Percentiles rank a stretch among this genome's conserved stretches.
These are phyloP conservation scores for Zalaria obscura DNA, from an alignment of 2,329 filamentous ascomycete genomes.

Conservation along the genomic window DNA sequence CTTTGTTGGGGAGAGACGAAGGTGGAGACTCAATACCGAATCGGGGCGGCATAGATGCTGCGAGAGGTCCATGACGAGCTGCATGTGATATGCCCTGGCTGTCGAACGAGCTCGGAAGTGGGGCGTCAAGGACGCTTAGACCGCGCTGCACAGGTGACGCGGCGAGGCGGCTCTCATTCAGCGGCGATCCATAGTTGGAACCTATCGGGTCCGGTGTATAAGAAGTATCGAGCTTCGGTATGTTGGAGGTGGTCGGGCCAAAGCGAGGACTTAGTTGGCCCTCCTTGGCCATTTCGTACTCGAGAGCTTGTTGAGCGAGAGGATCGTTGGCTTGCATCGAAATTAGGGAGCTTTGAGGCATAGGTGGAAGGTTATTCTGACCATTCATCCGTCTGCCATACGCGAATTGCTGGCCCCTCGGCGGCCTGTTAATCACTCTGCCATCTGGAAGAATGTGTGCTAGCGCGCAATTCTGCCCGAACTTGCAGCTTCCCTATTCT, in stretches of 20 bases:
- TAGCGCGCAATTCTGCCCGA: slow-evolving; percentile 93
- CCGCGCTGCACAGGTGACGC: slow-evolving; percentile 52
- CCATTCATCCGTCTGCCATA: slow-evolving; percentile 4
- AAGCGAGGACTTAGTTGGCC: neutral
- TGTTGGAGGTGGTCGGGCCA: slow-evolving; percentile 2
- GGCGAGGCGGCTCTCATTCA: slow-evolving; percentile 62
- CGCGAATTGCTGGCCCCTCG: slow-evolving; percentile 6
- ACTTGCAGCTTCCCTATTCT: slow-evolving; percentile 88
- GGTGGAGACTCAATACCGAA: slow-evolving; percentile 79
- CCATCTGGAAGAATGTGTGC: slow-evolving; percentile 92
- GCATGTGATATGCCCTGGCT: slow-evolving; percentile 90
- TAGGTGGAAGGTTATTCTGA: slow-evolving; percentile 3
- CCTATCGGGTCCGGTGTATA: neutral
- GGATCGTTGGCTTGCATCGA: slow-evolving; percentile 13
- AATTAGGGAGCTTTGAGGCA: slow-evolving; percentile 10
- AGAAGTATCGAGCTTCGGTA: neutral
- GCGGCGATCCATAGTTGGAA: slow-evolving; percentile 66
- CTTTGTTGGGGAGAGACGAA: slow-evolving; percentile 44
- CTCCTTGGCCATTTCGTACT: neutral
- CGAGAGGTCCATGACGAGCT: slow-evolving; percentile 77
- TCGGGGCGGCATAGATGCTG: slow-evolving; percentile 81
- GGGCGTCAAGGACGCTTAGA: slow-evolving; percentile 87
- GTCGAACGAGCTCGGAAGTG: slow-evolving; percentile 87
- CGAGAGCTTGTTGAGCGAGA: slow-evolving; percentile 3
- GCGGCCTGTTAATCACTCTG: slow-evolving; percentile 68